Evolutionary conservation across 495 filamentous ascomycete genomes (phyloP), one percentile per base, ranked within the genome.

Genomic region (Ramalina peruviana): DNA sequence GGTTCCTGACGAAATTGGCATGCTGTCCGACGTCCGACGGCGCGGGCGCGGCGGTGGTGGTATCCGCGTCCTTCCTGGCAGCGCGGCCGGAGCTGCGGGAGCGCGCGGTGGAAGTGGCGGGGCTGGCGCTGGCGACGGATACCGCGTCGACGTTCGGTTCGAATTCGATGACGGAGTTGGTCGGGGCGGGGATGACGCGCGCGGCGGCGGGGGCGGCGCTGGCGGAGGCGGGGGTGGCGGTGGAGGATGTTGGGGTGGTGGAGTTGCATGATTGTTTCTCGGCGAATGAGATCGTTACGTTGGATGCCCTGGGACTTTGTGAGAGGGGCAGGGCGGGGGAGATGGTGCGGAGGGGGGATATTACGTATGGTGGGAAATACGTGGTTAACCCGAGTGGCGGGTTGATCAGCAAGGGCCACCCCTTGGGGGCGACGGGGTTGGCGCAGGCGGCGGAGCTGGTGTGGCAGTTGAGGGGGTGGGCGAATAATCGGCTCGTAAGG

Each of bases 241-340:
- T 83, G 0, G 65, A 65, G 26, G 82, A 92, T 52, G 72, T 94
- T 56, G 80, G 81, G 57, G 86, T 96, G 5, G 87, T 84, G 65
- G 92, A 98, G 65, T 68, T 98, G 46, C 92, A 98, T 64, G 92
- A 98, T 65, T 98, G 92, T 68, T 98, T 98, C 73, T 89, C 83
- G 6, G 80, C 90, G 20, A 98, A 98, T 61, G 90, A 96, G 69
- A 82, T 98, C 78, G 74, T 89, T 36, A 79, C 79, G 1, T 78
- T 98, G 38, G 90, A 96, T 62, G 87, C 83, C 0, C 72, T 98
- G 4, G 89, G 88, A 13, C 73, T 98, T 2, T 79, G 72, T 36
- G 76, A 78, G 52, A 77, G 73, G 0, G 92, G 90, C 0, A 88
- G 88, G 64, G 92, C 92, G 0, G 89, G 96, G 60, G 87, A 95